Evolutionary conservation across 2,329 filamentous ascomycete species (phyloP).

Genomic region (Blastomyces silverae): DNA sequence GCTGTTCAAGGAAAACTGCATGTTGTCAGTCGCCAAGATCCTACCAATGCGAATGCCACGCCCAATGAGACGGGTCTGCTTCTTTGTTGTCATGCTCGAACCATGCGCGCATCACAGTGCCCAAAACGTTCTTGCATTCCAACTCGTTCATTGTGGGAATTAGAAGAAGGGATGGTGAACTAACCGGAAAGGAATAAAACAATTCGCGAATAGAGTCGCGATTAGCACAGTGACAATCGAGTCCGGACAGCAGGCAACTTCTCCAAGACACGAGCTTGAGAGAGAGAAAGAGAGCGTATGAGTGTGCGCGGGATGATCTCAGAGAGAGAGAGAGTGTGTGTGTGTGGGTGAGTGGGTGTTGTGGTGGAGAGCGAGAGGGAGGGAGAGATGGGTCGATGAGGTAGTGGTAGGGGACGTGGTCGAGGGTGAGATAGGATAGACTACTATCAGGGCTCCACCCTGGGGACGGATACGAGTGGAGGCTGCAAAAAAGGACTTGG

Average conservation of each 20-base stretch:
- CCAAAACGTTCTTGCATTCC: neutral
- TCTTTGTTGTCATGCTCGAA: conserved; percentile 2
- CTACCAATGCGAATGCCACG: conserved; percentile 6
- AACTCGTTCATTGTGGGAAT: neutral
- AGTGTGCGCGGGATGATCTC: no score
- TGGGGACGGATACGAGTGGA: conserved; percentile 9
- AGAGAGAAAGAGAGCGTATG: no score
- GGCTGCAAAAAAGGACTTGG: conserved; percentile 5
- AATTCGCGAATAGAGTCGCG: conserved; percentile 8
- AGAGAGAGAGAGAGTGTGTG: neutral
- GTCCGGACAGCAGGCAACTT: neutral
- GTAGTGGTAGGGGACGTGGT: neutral
- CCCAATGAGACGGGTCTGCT: conserved; percentile 4
- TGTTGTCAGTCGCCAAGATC: conserved; percentile 3
- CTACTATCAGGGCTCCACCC: conserved; percentile 7
- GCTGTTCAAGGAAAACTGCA: conserved; percentile 1
- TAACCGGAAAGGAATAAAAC: conserved; percentile 3
- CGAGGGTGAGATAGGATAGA: conserved; percentile 1
- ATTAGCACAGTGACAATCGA: neutral
- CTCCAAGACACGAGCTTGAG: neutral
- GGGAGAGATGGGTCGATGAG: conserved; percentile 2
- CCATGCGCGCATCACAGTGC: neutral
- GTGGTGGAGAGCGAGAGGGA: neutral
- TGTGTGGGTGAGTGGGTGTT: neutral
- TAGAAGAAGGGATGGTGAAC: neutral